Evolutionary conservation across 1,139 yeast genomes (phyloP).

Genomic region (Yamadazyma trypodendri): DNA sequence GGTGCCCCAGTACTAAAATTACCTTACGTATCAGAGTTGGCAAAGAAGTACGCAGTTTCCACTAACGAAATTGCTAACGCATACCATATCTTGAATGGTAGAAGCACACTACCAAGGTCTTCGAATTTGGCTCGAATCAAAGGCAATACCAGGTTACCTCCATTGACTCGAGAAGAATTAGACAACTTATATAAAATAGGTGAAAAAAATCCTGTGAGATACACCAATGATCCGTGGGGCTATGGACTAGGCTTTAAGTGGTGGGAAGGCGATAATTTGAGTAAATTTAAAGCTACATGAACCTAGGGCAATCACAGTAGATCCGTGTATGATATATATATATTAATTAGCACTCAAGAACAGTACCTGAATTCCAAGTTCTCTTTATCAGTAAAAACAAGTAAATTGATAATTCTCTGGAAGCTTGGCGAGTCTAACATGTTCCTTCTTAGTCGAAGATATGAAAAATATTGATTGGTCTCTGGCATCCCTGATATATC

Average conservation of each 20-base stretch:
- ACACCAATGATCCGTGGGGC: constrained; percentile 37
- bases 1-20: constrained; percentile 40
- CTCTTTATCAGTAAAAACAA: constrained; percentile 66
- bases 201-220: constrained; percentile 36
- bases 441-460: neutral
- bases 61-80: constrained; percentile 37
- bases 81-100: constrained; percentile 35
- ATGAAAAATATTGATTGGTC: neutral
- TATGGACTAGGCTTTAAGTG: constrained; percentile 36
- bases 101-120: constrained; percentile 35
- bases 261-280: constrained; percentile 30
- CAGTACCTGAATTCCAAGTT: constrained; percentile 26
- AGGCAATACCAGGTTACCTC: constrained; percentile 32
- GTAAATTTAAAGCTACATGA: constrained; percentile 1
- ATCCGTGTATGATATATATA: too few species aligned
- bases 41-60: constrained; percentile 31
- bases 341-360: constrained; percentile 1
- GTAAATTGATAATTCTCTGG: constrained; percentile 52
- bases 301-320: neutral
- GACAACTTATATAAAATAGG: constrained; percentile 43
- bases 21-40: constrained; percentile 41
- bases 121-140: constrained; percentile 39
- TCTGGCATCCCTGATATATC: neutral
- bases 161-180: constrained; percentile 43
- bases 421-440: constrained; percentile 4